Percentiles rank a stretch among this genome's conserved stretches.
These are phyloP conservation scores for Neltuma alba DNA, from an alignment of 306 rosid species.

Conservation along the genomic window DNA sequence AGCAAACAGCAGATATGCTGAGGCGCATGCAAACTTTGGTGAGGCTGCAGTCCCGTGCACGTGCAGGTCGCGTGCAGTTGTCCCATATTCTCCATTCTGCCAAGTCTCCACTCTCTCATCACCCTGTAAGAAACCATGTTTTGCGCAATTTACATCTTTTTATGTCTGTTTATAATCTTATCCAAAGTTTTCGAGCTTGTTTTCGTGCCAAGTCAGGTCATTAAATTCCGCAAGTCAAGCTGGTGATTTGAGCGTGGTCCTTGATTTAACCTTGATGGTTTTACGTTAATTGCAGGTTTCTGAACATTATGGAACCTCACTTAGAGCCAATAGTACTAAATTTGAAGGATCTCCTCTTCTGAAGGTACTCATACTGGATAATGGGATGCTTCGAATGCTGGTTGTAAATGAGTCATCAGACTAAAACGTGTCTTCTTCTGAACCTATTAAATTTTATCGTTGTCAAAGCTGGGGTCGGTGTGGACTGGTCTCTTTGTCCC, in stretches of 20 bases:
- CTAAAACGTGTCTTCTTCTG: neutral
- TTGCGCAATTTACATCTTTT: neutral
- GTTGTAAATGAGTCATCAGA: neutral
- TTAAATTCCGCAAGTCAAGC: neutral
- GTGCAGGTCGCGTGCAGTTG: slow-evolving; percentile 63
- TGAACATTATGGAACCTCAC: slow-evolving; percentile 46
- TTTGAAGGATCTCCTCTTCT: slow-evolving; percentile 70
- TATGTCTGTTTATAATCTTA: neutral
- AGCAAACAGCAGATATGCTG: slow-evolving; percentile 88
- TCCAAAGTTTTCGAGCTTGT: neutral
- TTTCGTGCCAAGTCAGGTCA: neutral
- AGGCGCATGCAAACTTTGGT: slow-evolving; percentile 93
- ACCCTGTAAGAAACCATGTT: slow-evolving; percentile 54
- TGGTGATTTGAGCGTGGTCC: neutral
- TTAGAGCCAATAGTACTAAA: slow-evolving; percentile 49
- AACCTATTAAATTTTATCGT: neutral
- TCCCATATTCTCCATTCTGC: slow-evolving; percentile 53
- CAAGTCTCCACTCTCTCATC: slow-evolving; percentile 54
- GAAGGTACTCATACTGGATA: slow-evolving; percentile 51
- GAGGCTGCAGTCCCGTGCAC: slow-evolving; percentile 75
- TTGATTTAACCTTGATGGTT: neutral
- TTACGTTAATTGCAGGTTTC: slow-evolving; percentile 54
- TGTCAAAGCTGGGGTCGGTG: neutral
- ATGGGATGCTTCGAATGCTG: neutral
- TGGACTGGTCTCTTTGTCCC: neutral